Evolutionary conservation across 495 filamentous ascomycete genomes (phyloP).

Genomic region (Clohesyomyces aquaticus): DNA sequence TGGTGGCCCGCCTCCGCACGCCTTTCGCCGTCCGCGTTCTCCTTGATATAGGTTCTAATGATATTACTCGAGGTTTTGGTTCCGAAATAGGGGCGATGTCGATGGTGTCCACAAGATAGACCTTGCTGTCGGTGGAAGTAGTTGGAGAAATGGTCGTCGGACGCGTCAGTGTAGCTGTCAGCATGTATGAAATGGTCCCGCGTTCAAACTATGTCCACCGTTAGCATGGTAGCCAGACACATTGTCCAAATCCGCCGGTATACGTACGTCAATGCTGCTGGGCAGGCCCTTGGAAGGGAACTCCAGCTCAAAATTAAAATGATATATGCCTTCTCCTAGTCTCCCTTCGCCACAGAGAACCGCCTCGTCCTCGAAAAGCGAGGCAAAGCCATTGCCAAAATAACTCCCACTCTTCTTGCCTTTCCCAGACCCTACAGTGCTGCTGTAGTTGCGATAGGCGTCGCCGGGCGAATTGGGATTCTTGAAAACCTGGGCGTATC

Average conservation of each 20-base stretch:
- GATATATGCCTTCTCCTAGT: slow-evolving; percentile 81
- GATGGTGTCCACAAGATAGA: slow-evolving; percentile 73
- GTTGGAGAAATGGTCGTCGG: slow-evolving; percentile 85
- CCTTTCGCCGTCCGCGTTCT: slow-evolving; percentile 54
- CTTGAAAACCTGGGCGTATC: slow-evolving; percentile 86
- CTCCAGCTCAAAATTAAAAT: slow-evolving; percentile 88
- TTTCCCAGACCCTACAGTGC: slow-evolving; percentile 56
- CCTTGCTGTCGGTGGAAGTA: slow-evolving; percentile 73
- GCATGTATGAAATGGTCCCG: slow-evolving; percentile 86
- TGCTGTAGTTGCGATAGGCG: slow-evolving; percentile 48
- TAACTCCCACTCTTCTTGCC: slow-evolving; percentile 67
- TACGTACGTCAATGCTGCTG: slow-evolving; percentile 88
- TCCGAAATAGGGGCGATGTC: slow-evolving; percentile 59
- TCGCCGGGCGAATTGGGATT: slow-evolving; percentile 69
- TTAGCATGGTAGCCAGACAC: slow-evolving; percentile 6
- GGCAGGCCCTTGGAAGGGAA: slow-evolving; percentile 79
- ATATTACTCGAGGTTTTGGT: slow-evolving; percentile 73
- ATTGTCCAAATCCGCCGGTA: slow-evolving; percentile 1
- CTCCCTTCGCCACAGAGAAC: slow-evolving; percentile 89
- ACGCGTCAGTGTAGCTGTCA: slow-evolving; percentile 86
- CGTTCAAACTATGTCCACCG: slow-evolving; percentile 76
- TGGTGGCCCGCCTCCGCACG: slow-evolving; percentile 34
- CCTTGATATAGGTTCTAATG: slow-evolving; percentile 72
- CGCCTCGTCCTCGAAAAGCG: slow-evolving; percentile 87
- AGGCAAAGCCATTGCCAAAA: slow-evolving; percentile 78